Percentiles rank a stretch among this genome's conserved stretches.
Conservation (phyloP, 805 yeast genomes). For the Yarrowia sp. region DNA sequence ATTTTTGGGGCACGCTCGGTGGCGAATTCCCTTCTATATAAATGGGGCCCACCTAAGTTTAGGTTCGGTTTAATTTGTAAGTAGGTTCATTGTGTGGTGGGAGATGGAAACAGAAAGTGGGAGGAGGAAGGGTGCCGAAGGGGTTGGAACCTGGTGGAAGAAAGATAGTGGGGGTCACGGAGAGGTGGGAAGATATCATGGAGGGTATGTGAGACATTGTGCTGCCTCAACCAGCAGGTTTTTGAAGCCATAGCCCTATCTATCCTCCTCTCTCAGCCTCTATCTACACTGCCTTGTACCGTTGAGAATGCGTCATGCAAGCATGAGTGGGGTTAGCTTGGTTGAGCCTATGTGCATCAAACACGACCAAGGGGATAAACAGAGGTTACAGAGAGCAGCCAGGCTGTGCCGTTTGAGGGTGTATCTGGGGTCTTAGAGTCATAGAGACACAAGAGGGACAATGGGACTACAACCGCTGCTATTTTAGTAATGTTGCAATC, state of each 20-base stretch:
- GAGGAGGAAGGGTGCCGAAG: slow-evolving; percentile 9
- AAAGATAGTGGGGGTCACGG: background rate
- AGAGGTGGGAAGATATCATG: too few relatives aligned
- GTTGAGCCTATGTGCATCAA: slow-evolving; percentile 9
- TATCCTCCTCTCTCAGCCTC: too few relatives aligned
- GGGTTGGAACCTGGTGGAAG: slow-evolving; percentile 11
- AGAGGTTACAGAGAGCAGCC: background rate
- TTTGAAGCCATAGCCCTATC: too few relatives aligned
- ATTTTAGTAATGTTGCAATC: too few relatives aligned
- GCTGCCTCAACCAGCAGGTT: too few relatives aligned
- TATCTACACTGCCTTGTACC: slow-evolving; percentile 28
- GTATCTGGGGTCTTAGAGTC: too few relatives aligned
- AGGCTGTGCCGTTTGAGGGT: background rate
- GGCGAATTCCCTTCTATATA: slow-evolving; percentile 26
- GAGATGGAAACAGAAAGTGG: slow-evolving; percentile 19
- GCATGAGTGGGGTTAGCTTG: slow-evolving; percentile 38
- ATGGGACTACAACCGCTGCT: too few relatives aligned
- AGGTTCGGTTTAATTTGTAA: slow-evolving; percentile 36
- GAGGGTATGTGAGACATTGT: too few relatives aligned
- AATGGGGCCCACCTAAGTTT: slow-evolving; percentile 11
- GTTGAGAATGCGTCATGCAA: slow-evolving; percentile 33
- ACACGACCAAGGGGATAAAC: slow-evolving; percentile 11
- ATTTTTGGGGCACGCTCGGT: slow-evolving; percentile 1
- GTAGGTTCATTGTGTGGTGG: slow-evolving; percentile 23
- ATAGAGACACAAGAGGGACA: too few relatives aligned